A percentile compares a stretch with the other conserved stretches of the same genome.
These are phyloP conservation scores for Acanthamoeba lenticulata DNA, from an alignment of 208 protist species.

Conservation along the genomic window DNA sequence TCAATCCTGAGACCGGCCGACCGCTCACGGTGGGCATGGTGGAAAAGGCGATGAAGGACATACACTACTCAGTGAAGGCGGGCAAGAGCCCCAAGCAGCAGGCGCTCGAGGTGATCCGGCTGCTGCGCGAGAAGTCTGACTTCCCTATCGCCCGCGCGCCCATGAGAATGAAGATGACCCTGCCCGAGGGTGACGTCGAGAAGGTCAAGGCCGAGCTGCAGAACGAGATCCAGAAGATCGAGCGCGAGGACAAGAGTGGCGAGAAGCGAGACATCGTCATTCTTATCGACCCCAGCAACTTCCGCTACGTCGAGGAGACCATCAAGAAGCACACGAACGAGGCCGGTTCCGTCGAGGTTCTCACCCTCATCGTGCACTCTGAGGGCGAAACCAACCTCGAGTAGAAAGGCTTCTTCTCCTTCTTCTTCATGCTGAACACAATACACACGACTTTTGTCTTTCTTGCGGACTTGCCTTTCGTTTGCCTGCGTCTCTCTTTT, in stretches of 20 bases:
- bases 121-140: slow-evolving; percentile 85
- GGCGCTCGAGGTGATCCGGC: slow-evolving; percentile 87
- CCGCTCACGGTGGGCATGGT: slow-evolving; percentile 90
- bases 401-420: not conserved
- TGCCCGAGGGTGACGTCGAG: slow-evolving; percentile 78
- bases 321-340: slow-evolving; percentile 70
- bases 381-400: slow-evolving; percentile 81
- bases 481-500: not conserved
- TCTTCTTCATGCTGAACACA: not conserved
- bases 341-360: slow-evolving; percentile 77
- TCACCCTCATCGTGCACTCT: slow-evolving; percentile 77
- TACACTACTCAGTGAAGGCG: slow-evolving; percentile 93
- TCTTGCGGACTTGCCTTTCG: not conserved
- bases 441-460: no score
- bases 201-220: slow-evolving; percentile 48
- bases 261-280: slow-evolving; percentile 75
- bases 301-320: slow-evolving; percentile 76
- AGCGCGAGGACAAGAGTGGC: slow-evolving; percentile 69
- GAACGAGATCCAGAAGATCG: slow-evolving; percentile 66
- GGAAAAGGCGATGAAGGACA: slow-evolving; percentile 94
- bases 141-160: slow-evolving; percentile 94
- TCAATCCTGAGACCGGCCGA: slow-evolving; percentile 85
- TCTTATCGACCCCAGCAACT: slow-evolving; percentile 82
- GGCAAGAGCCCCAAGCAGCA: slow-evolving; percentile 90
- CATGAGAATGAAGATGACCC: slow-evolving; percentile 93